Evolutionary conservation across 352 stramenopile species (phyloP).

Genomic region (Ophiocytium majus): DNA sequence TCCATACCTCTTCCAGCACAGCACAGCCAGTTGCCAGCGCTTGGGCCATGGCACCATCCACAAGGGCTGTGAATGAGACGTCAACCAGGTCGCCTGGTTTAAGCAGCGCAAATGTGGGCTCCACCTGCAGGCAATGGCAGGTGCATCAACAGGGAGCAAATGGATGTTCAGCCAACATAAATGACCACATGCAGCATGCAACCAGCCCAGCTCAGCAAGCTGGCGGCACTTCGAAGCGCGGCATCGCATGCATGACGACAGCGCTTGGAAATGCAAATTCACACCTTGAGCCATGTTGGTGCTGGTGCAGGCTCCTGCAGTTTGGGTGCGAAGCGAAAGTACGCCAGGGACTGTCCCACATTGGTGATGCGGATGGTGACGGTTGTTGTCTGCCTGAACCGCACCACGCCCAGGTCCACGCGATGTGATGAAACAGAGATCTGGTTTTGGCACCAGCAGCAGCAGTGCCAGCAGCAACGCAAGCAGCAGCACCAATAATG

Average conservation of each 20-base stretch:
- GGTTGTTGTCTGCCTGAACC: constrained; percentile 19
- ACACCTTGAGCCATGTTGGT: constrained; percentile 15
- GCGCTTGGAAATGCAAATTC: not conserved
- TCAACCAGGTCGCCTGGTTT: constrained; percentile 33
- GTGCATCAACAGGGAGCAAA: too few relatives aligned
- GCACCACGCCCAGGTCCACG: not conserved
- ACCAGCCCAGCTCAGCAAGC: too few relatives aligned
- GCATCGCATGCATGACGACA: not conserved
- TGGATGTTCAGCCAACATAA: too few relatives aligned
- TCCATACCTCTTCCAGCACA: constrained; percentile 33
- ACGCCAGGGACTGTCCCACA: constrained; percentile 35
- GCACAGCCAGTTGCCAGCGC: constrained; percentile 19
- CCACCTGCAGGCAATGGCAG: constrained; percentile 42
- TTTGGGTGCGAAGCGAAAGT: constrained; percentile 48
- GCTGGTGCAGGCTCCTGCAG: constrained; percentile 30
- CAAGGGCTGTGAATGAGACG: constrained; percentile 31
- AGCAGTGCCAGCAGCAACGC: not conserved
- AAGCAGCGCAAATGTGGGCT: constrained; percentile 47
- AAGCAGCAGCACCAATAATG: not conserved
- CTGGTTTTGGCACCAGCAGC: not conserved
- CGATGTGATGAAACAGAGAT: not conserved
- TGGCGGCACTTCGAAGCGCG: constrained; percentile 13
- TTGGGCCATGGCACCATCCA: constrained; percentile 40
- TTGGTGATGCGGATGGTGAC: not conserved
- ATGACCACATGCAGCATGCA: too few relatives aligned